Evolutionary conservation across 176 grass and related monocot genomes (phyloP), one percentile per base, ranked within the genome.

Genomic region (Raddia distichophylla): DNA sequence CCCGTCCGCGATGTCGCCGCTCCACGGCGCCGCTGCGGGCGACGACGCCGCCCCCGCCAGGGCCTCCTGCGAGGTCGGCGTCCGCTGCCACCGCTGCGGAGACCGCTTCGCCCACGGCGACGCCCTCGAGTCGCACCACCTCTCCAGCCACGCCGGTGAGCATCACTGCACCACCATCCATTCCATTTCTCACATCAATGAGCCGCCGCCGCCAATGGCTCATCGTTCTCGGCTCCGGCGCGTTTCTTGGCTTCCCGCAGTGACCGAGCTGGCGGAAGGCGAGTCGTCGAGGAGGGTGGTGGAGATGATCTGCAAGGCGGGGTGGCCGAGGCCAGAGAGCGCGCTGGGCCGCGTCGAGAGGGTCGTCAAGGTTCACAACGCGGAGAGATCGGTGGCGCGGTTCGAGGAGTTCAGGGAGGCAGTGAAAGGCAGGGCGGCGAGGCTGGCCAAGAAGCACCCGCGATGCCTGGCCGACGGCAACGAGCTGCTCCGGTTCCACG

Each of bases 401-500:
- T 93, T 87, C 72, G 90, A 92, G 79, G 93, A 91, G 66, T 97
- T 91, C 83, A 32, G 81, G 46, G 88, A 93, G 71, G 45, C 82
- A 59, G 93, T 93, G 55, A 93, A 91, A 82, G 60, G 43, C 19
- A 75, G 82, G 77, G 90, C 93, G 60, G 73, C 72, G 49, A 85
- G 58, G 68, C 83, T 89, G 42, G 55, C 83, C 42, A 93, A 91
- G 76, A 96, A 92, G 82, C 93, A 96, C 60, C 86, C 90, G 5
- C 90, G 93, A 22, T 93, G 90, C 83, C 53, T 93, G 81, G 93
- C 93, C 13, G 93, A 97, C 47, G 93, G 93, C 72, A 97, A 97
- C 83, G 93, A 97, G 73, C 93, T 97, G 32, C 67, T 97, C 75
- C 90, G 86, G 13, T 97, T 97, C 79, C 90, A 93, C 62, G 88